Conservation (phyloP, 108 stramenopile species). For the Cylindrotheca closterium region DNA sequence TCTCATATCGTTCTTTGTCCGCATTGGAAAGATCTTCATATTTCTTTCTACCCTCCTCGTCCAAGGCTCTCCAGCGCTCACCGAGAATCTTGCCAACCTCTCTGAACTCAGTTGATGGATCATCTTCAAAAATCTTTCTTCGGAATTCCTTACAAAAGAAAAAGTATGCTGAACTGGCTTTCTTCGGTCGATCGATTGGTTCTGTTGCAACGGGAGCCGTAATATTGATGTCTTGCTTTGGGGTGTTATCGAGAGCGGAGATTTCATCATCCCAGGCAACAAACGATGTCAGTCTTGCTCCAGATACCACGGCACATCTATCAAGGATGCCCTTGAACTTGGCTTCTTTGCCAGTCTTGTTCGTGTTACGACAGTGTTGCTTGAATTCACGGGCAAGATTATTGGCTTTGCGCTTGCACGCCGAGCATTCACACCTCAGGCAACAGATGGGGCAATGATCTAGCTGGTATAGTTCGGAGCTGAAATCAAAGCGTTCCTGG, state of each 20-base stretch:
- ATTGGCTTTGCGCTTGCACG: not conserved
- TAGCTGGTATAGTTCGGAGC: not conserved
- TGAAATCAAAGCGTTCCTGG: not conserved
- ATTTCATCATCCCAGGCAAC: not conserved
- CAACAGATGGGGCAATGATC: not conserved
- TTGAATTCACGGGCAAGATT: not conserved
- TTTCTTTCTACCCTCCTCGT: constrained; percentile 13
- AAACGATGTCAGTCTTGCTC: not conserved
- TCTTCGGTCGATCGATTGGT: not conserved
- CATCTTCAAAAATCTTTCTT: not conserved
- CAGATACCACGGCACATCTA: not conserved
- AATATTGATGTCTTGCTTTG: not conserved
- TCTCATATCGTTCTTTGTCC: constrained; percentile 10
- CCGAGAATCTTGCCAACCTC: not conserved
- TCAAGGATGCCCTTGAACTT: not conserved
- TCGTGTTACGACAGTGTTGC: not conserved
- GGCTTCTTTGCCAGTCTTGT: not conserved
- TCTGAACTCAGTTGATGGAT: not conserved
- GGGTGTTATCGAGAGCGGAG: not conserved
- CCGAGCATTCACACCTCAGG: not conserved
- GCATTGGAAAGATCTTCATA: constrained; percentile 11
- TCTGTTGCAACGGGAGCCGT: not conserved
- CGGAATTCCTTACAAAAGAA: not conserved
- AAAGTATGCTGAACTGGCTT: not conserved
- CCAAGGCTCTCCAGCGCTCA: constrained; percentile 30